These are phyloP conservation scores for Chlorociboria aeruginascens DNA, from an alignment of 495 filamentous ascomycete species.

Conservation along the genomic window DNA sequence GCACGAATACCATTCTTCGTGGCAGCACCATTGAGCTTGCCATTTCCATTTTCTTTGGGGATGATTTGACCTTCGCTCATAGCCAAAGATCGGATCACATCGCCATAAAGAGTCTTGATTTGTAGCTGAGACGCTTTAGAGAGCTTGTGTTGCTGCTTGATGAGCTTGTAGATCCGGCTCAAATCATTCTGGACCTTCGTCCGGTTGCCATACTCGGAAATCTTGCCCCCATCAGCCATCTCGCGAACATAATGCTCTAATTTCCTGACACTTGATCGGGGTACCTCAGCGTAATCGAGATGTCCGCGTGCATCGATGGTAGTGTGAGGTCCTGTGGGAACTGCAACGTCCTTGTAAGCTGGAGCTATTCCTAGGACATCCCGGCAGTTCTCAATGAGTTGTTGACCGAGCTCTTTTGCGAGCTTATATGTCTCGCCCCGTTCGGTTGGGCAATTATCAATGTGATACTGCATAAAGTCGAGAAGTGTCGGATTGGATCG, in stretches of 20 bases:
- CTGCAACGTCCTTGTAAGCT: conserved; percentile 87
- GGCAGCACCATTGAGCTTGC: conserved; percentile 46
- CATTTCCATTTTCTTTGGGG: conserved; percentile 62
- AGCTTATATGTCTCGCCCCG: conserved; percentile 95
- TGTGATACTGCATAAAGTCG: conserved; percentile 99
- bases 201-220: conserved; percentile 96
- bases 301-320: conserved; percentile 82
- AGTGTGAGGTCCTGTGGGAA: conserved; percentile 86
- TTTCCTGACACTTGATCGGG: conserved; percentile 85
- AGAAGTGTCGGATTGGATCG: conserved; percentile 88
- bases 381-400: conserved; percentile 95
- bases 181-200: conserved; percentile 97
- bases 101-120: conserved; percentile 87
- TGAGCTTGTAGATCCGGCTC: conserved; percentile 88
- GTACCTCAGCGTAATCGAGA: conserved; percentile 77
- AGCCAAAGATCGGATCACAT: conserved; percentile 79
- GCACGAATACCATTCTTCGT: conserved; percentile 46
- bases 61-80: conserved; percentile 99
- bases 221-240: conserved; percentile 96
- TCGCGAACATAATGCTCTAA: conserved; percentile 97
- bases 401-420: conserved; percentile 87
- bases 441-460: conserved; percentile 95
- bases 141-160: conserved; percentile 91
- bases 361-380: conserved; percentile 74
- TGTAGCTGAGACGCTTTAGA: conserved; percentile 90